These are phyloP conservation scores for Thelonectria olida DNA, from an alignment of 2,329 filamentous ascomycete species.

Conservation along the genomic window DNA sequence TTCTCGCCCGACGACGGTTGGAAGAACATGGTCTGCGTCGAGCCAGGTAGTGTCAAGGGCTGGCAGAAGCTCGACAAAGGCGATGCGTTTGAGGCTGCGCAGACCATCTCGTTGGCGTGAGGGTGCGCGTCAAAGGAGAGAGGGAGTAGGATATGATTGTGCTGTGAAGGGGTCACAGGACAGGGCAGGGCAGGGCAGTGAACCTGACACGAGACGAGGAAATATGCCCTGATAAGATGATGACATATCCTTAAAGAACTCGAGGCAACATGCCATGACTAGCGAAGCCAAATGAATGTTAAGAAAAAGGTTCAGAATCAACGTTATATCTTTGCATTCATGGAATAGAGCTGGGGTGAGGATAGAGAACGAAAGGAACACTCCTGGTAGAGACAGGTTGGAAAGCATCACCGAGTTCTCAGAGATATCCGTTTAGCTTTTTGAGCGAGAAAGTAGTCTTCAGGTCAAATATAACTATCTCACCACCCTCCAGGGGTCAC, in stretches of 20 bases:
- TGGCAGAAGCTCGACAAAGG: slow-evolving; percentile 90
- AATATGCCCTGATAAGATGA: background rate
- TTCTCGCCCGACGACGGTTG: slow-evolving; percentile 90
- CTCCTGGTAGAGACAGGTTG: too few species aligned
- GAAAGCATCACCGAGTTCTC: too few species aligned
- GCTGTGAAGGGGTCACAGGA: too few species aligned
- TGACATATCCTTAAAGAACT: background rate
- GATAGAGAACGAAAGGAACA: too few species aligned
- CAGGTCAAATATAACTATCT: too few species aligned
- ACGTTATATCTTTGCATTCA: too few species aligned
- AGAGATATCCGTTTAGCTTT: too few species aligned
- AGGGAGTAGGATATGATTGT: slow-evolving; percentile 14
- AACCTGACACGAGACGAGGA: background rate
- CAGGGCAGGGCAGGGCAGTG: too few species aligned
- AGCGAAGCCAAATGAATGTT: slow-evolving; percentile 7
- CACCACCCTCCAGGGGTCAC: too few species aligned
- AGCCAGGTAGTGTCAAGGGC: slow-evolving; percentile 83
- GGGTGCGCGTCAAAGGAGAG: background rate
- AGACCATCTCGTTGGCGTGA: slow-evolving; percentile 59
- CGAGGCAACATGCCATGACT: background rate
- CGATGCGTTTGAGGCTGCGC: slow-evolving; percentile 70
- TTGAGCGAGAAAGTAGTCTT: too few species aligned
- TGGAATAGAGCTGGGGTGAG: too few species aligned
- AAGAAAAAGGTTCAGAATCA: background rate
- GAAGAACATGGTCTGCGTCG: slow-evolving; percentile 93